phyloP scores from a whole-genome alignment of 129 eudicot species.

The Tagetes erecta region DNA sequence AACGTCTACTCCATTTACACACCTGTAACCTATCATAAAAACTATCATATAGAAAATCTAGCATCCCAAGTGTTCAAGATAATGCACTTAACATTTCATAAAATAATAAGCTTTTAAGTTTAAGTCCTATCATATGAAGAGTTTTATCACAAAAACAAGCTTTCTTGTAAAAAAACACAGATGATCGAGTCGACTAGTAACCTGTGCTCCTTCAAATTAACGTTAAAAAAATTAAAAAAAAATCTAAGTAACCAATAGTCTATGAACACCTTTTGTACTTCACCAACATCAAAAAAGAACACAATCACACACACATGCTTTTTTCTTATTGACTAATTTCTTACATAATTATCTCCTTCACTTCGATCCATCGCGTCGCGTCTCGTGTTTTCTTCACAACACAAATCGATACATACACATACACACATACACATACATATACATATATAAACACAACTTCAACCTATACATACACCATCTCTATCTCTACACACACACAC shows the following conservation, averaged over 20 bases:
- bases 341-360: slow-evolving; percentile 24
- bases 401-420: slow-evolving; percentile 19
- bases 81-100: no score
- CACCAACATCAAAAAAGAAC: neutral
- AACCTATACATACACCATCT: slow-evolving; percentile 26
- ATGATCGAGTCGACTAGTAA: no score
- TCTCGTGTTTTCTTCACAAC: slow-evolving; percentile 21
- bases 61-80: no score
- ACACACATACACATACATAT: neutral
- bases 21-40: no score
- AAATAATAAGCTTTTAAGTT: no score
- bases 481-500: slow-evolving; percentile 16
- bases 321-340: slow-evolving; percentile 2
- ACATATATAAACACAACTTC: neutral
- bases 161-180: no score
- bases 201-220: no score
- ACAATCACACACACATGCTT: slow-evolving; percentile 16
- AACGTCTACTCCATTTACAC: no score
- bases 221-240: neutral
- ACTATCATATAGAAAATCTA: no score
- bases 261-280: neutral
- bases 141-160: no score
- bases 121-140: no score
- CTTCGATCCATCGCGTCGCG: slow-evolving; percentile 45
- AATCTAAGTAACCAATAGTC: slow-evolving; percentile 1